Evolutionary conservation across 1,284 basidiomycete genomes (phyloP).

Genomic region (Marasmius tenuissimus): DNA sequence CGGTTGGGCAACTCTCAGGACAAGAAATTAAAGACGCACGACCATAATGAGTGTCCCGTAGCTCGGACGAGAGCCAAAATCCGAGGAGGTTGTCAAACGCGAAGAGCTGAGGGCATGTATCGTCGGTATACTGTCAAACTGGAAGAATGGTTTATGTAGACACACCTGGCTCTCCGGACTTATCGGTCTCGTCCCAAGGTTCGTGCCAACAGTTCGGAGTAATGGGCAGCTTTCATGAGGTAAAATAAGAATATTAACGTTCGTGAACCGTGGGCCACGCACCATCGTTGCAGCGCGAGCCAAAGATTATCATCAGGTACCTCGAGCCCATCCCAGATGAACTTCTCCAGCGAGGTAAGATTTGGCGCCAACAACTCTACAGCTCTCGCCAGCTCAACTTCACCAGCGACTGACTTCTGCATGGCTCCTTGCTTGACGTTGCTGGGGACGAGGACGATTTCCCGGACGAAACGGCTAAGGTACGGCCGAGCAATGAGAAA

Average conservation of each 20-base stretch:
- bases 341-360: not conserved
- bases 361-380: not conserved
- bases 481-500: not conserved
- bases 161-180: constrained; percentile 44
- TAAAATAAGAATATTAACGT: not conserved
- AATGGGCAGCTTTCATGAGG: constrained; percentile 40
- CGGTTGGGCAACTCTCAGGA: constrained; percentile 8
- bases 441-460: not conserved
- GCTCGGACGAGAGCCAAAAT: constrained; percentile 48
- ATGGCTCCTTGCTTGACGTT: not conserved
- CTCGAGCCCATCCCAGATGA: constrained; percentile 52
- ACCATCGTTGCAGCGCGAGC: constrained; percentile 44
- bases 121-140: not conserved
- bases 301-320: constrained; percentile 50
- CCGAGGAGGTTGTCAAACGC: constrained; percentile 44
- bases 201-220: constrained; percentile 43
- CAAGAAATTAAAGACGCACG: not conserved
- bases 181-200: constrained; percentile 43
- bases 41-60: constrained; percentile 30
- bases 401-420: not conserved
- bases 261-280: constrained; percentile 16
- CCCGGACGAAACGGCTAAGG: not conserved
- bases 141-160: constrained; percentile 2
- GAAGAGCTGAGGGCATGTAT: constrained; percentile 37
- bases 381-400: not conserved